These are phyloP conservation scores for Butyriboletus regius DNA, from an alignment of 1,284 basidiomycete species.

Conservation along the genomic window DNA sequence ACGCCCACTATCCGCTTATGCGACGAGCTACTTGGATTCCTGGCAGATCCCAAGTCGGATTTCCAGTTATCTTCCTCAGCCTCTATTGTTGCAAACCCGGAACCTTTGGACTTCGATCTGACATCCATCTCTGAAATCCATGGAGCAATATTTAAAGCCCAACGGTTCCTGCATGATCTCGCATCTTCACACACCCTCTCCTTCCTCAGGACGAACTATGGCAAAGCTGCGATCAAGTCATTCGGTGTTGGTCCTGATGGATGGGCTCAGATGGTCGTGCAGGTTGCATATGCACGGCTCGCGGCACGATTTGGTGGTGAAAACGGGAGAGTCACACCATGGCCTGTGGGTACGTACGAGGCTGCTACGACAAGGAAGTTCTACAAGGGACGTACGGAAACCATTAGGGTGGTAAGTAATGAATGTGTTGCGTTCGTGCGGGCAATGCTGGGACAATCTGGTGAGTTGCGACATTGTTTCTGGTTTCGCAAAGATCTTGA, in stretches of 20 bases:
- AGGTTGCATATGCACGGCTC: constrained; percentile 75
- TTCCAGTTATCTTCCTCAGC: constrained; percentile 38
- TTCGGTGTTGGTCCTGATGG: constrained; percentile 82
- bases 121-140: constrained; percentile 37
- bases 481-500: background rate
- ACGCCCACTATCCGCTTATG: constrained; percentile 56
- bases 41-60: constrained; percentile 55
- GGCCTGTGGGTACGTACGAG: constrained; percentile 72
- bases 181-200: constrained; percentile 61
- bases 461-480: constrained; percentile 11
- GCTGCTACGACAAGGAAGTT: constrained; percentile 80
- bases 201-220: constrained; percentile 68
- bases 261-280: constrained; percentile 87
- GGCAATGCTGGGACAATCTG: constrained; percentile 59
- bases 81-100: constrained; percentile 24
- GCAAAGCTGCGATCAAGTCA: constrained; percentile 80
- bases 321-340: constrained; percentile 34
- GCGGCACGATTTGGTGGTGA: constrained; percentile 29
- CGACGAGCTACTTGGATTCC: constrained; percentile 61
- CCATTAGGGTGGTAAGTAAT: constrained; percentile 69
- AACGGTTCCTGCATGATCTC: constrained; percentile 53
- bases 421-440: constrained; percentile 68
- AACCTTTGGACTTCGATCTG: constrained; percentile 62
- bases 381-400: constrained; percentile 81
- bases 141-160: constrained; percentile 51